Base-by-base conservation (phyloP, 345 rosid genomes). In the Pistacia atlantica region DNA sequence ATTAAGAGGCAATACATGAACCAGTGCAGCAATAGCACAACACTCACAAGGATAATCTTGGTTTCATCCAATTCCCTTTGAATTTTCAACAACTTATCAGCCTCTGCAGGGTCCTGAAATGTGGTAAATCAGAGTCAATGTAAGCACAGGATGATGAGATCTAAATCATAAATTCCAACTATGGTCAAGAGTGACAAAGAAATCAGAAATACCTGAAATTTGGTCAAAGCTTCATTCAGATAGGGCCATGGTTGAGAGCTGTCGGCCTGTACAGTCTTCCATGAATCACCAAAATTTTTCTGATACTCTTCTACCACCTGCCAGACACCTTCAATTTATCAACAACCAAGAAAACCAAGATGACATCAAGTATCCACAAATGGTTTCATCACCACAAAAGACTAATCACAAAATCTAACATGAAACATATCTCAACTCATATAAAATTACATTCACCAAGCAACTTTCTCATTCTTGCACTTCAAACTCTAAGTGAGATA, bases 31-130 rank as follows among this genome's bases (percentile, higher is more conserved):
- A 20, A 69, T 13, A 20, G 64, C 14, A 52, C 6, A 25, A 67
- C 22, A 87, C 97, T 89, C 86, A 97, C 97, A 67, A 97, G 98
- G 80, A 97, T 92, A 80, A 97, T 94, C 85, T 97, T 97, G 8
- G 99, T 97, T 80, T 97, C 98, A 79, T 97, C 98, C 91, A 97
- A 88, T 80, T 94, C 98, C 87, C 96, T 91, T 83, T 94, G 99
- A 78, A 94, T 97, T 87, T 88, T 97, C 90, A 97, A 77, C 82
- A 94, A 87, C 82, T 94, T 97, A 81, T 92, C 99, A 6, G 99
- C 99, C 84, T 96, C 99, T 13, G 95, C 97, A 77, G 98, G 99
- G 80, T 96, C 98, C 99, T 96, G 88, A 78, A 75, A 78, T 67
- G 78, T 35, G 20, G 67, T 62, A 62, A 22, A 73, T n/a, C 60